Evolutionary conservation across 2,329 filamentous ascomycete species (phyloP).

Genomic region (Zymoseptoria pseudotritici): DNA sequence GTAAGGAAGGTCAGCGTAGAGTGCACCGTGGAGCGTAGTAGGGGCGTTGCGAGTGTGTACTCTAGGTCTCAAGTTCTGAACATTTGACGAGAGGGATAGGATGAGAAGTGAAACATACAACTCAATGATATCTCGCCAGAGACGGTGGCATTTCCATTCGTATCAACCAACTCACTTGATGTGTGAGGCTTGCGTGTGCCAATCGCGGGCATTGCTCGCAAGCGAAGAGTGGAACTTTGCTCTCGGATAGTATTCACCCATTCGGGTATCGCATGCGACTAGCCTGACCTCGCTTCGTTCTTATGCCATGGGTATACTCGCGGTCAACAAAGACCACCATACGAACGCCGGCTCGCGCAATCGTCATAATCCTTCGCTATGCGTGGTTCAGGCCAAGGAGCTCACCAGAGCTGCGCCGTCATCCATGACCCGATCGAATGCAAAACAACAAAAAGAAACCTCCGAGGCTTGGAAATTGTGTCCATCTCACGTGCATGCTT

Average conservation of each 20-base stretch:
- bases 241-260: too few species aligned
- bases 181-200: too few species aligned
- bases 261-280: too few species aligned
- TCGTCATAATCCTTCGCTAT: not conserved
- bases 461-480: not conserved
- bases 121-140: too few species aligned
- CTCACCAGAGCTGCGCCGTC: not conserved
- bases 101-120: not conserved
- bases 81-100: not conserved
- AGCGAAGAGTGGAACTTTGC: too few species aligned
- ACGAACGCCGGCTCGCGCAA: not conserved
- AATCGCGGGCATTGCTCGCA: too few species aligned
- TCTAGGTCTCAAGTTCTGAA: constrained; percentile 37
- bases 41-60: constrained; percentile 75
- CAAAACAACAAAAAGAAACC: not conserved
- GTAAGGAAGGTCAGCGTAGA: constrained; percentile 68
- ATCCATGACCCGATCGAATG: not conserved
- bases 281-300: too few species aligned
- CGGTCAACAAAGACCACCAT: not conserved
- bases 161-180: too few species aligned
- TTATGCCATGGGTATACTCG: not conserved
- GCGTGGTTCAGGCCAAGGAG: not conserved
- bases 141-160: too few species aligned
- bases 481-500: not conserved
- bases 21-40: constrained; percentile 81